Base-by-base conservation (phyloP, 371 early-diverging fungal genomes). In the Zychaea mexicana region DNA sequence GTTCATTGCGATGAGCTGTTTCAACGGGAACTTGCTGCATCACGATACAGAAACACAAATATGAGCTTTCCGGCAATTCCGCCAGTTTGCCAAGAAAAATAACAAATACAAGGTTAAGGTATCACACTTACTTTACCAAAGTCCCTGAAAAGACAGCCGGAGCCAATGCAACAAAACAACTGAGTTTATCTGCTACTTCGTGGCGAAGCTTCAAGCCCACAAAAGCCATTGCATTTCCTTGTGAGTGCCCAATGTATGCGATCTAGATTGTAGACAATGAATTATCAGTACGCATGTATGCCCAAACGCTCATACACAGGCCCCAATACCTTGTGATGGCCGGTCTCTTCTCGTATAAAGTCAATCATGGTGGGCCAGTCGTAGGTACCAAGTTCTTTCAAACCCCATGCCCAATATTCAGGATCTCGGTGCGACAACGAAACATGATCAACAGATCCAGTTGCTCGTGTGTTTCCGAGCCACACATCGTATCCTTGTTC, bases 141-240 rank as follows among this genome's bases (percentile, higher is more conserved):
- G 76, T 65, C 10, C 87, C 87, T 30, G 81, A 67, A 56, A 79
- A 84, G 6, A 83, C 77, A 28, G 85, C 85, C 8, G 87, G 87
- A 1, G 87, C 87, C 22, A 87, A 69, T 2, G 87, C 87, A 52
- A 85, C 61, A 57, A 87, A 81, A 32, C 78, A 79, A 21, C 78
- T 78, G 21, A 87, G 57, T 4, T 77, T 81, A 15, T 67, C 64
- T 26, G 67, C 65, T 1, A 83, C 30, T 15, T 74, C 66, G 10
- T 85, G 84, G 30, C 73, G 76, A 12, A 78, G 60, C 1, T 69
- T 65, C 54, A 85, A 60, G 2, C 74, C 85, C 49, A 83, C 63
- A 71, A 85, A 87, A 2, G 73, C 83, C 63, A 82, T 84, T 0
- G 87, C 80, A 61, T 83, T 85, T 21, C 87, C 87, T 64, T 87